These are phyloP conservation scores for Lantana camara DNA, from an alignment of 257 asterid species.

Conservation along the genomic window DNA sequence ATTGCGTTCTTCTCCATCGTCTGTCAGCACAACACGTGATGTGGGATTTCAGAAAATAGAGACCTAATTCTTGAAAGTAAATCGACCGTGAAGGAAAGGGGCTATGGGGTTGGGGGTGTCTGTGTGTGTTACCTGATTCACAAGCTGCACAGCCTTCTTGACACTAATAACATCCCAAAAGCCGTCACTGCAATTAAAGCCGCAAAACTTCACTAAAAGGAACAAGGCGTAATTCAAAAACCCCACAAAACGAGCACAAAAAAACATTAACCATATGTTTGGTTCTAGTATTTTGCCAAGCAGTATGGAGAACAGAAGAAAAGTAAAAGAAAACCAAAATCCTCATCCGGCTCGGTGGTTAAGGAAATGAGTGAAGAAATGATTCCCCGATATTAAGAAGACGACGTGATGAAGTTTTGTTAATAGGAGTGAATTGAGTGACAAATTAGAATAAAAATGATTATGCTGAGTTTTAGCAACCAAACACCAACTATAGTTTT, in stretches of 20 bases:
- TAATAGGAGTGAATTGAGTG: too few species aligned
- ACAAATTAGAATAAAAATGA: too few species aligned
- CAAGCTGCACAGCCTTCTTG: constrained; percentile 85
- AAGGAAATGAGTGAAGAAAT: too few species aligned
- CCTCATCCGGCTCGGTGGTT: too few species aligned
- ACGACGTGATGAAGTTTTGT: too few species aligned
- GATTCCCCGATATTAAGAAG: too few species aligned
- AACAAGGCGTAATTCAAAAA: not conserved
- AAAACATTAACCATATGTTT: too few species aligned
- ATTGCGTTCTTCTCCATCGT: constrained; percentile 48
- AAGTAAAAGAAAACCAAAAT: too few species aligned
- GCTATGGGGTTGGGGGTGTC: too few species aligned
- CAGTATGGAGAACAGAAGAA: not conserved
- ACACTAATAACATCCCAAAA: constrained; percentile 86
- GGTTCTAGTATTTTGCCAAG: not conserved
- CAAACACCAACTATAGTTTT: too few species aligned
- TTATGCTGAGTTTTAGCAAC: too few species aligned
- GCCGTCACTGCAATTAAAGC: constrained; percentile 68
- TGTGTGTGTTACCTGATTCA: constrained; percentile 62
- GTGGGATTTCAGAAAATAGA: not conserved
- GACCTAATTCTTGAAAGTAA: not conserved
- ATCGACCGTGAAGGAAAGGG: not conserved
- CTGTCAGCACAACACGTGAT: constrained; percentile 35
- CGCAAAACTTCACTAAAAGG: constrained; percentile 6
- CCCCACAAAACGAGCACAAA: not conserved